Conservation (phyloP, 176 grass and related monocot genomes). For the Dactylis glomerata region DNA sequence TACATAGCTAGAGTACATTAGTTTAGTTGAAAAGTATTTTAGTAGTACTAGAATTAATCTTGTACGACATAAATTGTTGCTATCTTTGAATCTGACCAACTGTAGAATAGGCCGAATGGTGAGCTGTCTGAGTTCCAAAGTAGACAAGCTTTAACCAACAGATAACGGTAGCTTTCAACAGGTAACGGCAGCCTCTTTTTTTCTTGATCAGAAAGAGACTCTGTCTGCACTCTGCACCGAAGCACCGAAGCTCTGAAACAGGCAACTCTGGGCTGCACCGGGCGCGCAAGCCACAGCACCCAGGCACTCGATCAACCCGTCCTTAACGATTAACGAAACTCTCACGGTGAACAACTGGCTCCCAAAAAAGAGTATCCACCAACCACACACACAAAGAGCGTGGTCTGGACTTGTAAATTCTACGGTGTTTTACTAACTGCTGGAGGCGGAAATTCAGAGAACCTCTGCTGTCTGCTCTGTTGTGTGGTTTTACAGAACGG, state of each 20-base stretch:
- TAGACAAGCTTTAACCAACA: too few relatives aligned
- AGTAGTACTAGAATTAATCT: not conserved
- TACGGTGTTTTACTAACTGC: not conserved
- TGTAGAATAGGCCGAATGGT: not conserved
- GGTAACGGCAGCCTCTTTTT: not conserved
- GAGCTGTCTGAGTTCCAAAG: not conserved
- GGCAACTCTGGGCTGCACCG: not conserved
- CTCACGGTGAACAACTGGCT: not conserved
- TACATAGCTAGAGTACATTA: not conserved
- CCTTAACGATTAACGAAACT: too few relatives aligned
- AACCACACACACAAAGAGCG: not conserved
- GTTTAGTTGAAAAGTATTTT: not conserved
- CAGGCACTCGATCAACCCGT: too few relatives aligned
- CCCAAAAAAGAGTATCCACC: not conserved
- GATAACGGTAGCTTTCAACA: too few relatives aligned
- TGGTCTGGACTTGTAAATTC: not conserved
- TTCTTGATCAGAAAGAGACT: not conserved
- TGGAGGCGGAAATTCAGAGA: not conserved
- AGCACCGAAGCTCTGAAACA: not conserved
- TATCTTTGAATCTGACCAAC: not conserved
- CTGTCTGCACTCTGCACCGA: not conserved
- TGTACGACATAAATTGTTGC: not conserved
- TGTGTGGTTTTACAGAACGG: not conserved
- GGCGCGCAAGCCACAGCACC: not conserved
- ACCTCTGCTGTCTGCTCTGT: not conserved